These are phyloP conservation scores for Suillus brevipes DNA, from an alignment of 768 basidiomycete genomes.

Conservation along the genomic window DNA sequence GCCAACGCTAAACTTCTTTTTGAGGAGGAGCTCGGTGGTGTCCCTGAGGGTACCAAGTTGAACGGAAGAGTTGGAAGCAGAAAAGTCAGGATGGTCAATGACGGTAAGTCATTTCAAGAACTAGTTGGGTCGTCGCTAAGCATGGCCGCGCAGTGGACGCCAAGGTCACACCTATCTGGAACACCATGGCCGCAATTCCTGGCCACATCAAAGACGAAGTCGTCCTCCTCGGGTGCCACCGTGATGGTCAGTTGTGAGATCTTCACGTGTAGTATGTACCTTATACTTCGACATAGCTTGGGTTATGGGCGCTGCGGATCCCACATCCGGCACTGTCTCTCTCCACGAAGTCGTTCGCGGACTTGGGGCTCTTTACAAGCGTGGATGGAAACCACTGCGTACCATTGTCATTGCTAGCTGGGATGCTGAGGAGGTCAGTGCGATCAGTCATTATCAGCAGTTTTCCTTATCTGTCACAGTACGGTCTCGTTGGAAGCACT, in stretches of 20 bases:
- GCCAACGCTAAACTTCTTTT: slow-evolving; percentile 73
- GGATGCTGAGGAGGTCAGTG: slow-evolving; percentile 70
- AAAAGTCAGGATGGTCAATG: slow-evolving; percentile 53
- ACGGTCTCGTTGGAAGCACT: slow-evolving; percentile 80
- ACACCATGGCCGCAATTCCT: slow-evolving; percentile 80
- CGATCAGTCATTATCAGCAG: not conserved
- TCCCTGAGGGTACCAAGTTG: slow-evolving; percentile 41
- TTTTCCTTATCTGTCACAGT: slow-evolving; percentile 30
- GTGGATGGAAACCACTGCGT: slow-evolving; percentile 69
- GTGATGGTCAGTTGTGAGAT: slow-evolving; percentile 61
- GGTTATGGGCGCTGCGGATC: slow-evolving; percentile 56
- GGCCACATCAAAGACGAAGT: slow-evolving; percentile 84
- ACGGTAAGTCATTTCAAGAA: slow-evolving; percentile 37
- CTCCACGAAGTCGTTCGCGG: slow-evolving; percentile 58
- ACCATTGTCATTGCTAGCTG: slow-evolving; percentile 77
- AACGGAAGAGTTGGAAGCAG: slow-evolving; percentile 51
- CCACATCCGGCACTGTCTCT: slow-evolving; percentile 56
- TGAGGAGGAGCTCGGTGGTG: slow-evolving; percentile 47
- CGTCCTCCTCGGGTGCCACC: slow-evolving; percentile 84
- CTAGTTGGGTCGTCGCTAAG: not conserved
- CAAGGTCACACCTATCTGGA: slow-evolving; percentile 88
- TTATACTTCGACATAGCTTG: slow-evolving; percentile 19
- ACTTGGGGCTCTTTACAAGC: slow-evolving; percentile 47
- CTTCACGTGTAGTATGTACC: not conserved
- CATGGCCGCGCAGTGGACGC: slow-evolving; percentile 54